Conservation (phyloP, 345 rosid species). For the Hypericum androsaemum region DNA sequence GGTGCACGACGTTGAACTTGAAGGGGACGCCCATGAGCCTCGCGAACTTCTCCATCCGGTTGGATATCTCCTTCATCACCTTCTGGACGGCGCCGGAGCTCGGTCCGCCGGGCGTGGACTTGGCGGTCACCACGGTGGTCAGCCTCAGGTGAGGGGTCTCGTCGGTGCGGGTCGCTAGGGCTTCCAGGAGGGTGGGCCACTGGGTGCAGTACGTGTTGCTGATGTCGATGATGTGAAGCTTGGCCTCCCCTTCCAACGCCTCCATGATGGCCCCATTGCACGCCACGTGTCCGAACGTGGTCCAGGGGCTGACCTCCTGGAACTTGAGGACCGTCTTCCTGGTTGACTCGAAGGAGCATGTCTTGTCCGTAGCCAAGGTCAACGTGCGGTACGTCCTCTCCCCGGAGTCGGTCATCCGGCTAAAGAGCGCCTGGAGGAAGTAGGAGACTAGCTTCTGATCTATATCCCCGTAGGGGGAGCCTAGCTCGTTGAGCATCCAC, state of each 20-base stretch:
- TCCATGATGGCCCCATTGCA: constrained; percentile 89
- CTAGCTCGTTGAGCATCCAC: constrained; percentile 88
- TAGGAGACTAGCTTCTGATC: constrained; percentile 76
- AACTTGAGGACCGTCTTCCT: constrained; percentile 70
- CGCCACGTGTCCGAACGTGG: constrained; percentile 94
- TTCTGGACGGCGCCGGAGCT: constrained; percentile 35
- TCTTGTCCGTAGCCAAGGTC: constrained; percentile 56
- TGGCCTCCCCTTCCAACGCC: constrained; percentile 72
- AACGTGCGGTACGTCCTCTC: constrained; percentile 51
- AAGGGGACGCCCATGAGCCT: constrained; percentile 97
- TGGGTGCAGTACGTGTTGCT: constrained; percentile 93
- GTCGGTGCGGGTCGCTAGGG: constrained; percentile 85
- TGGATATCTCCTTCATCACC: constrained; percentile 88
- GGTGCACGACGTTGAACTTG: constrained; percentile 74
- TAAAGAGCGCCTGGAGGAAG: constrained; percentile 81
- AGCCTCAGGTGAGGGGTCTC: constrained; percentile 79
- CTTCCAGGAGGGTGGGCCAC: constrained; percentile 96
- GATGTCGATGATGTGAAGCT: constrained; percentile 74
- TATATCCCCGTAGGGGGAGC: constrained; percentile 81
- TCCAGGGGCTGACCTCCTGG: constrained; percentile 97
- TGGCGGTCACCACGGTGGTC: constrained; percentile 49
- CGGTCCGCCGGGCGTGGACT: constrained; percentile 13
- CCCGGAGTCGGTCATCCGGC: constrained; percentile 81
- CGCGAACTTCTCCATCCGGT: constrained; percentile 88
- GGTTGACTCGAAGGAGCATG: constrained; percentile 69